Evolutionary conservation across 805 yeast species (phyloP), one percentile per base, ranked within the genome.

Genomic region (Isabelozyma pseudorhagii): DNA sequence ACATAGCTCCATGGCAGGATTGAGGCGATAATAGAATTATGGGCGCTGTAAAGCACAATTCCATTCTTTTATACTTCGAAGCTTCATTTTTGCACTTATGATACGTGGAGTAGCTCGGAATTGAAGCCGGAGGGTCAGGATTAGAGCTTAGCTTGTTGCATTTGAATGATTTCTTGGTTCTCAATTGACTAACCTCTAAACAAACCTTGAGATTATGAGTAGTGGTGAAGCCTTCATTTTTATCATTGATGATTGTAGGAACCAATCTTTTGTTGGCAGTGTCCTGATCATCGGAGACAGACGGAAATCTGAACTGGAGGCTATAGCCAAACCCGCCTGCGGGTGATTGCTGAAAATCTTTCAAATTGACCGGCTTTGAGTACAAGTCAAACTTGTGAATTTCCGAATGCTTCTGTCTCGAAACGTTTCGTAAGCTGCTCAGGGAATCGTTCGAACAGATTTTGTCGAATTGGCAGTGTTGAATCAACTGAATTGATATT

Each of bases 1-100:
- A 49, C 11, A 28, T 43, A 8, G 52, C 47, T 8, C 53, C 57
- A n/a, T 51, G 39, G 5, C 43, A 29, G 7, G 60, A 49, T 36
- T 48, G 52, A 9, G 47, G 42, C 21, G 50, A 44, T 28, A 56
- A 46, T 14, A 56, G 42, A 5, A 42, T 36, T 17, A 56, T 46
- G 9, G 60, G 56, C 9, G 52, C 29, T 14, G 57, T 38, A 40
- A 53, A 53, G 4, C 58, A 51, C 15, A 56, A 46, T 27, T 56
- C 58, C 5, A 51, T 53, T 41, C 42, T 51, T 28, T 51, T 49
- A 28, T 28, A 55, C 21, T 46, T 49, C 11, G 27, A 40, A 5
- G 50, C 18, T 10, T 45, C 50, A 38, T 34, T 42, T 18, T 46
- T 43, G 21, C 47, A 43, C 40, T 41, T 44, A 15, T 48, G 55